Conservation (phyloP, 768 basidiomycete genomes). For the Trametes gibbosa region DNA sequence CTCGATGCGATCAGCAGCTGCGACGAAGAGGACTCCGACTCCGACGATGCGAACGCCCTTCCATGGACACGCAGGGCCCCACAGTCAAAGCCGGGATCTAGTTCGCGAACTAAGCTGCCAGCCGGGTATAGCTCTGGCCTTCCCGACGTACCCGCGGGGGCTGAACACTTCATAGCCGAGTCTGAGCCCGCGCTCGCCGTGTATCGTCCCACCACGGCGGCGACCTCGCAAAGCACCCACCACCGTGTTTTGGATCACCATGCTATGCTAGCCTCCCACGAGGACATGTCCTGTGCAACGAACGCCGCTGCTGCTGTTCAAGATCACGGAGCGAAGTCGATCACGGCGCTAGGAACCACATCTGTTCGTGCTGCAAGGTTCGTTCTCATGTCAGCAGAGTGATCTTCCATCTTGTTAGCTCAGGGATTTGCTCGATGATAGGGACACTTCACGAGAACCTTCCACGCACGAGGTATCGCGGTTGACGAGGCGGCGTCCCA, state of each 20-base stretch:
- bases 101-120: neutral
- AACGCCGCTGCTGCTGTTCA: neutral
- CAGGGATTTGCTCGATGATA: conserved; percentile 1
- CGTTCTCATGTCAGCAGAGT: conserved; percentile 10
- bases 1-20: conserved; percentile 10
- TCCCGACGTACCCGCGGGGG: no score
- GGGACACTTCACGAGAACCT: neutral
- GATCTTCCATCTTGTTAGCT: neutral
- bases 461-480: no score
- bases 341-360: neutral
- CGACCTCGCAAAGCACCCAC: no score
- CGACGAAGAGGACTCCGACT: conserved; percentile 10
- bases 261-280: neutral
- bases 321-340: neutral
- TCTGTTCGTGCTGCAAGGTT: conserved; percentile 10
- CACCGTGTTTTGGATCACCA: no score
- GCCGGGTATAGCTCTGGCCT: neutral
- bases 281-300: neutral
- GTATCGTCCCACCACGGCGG: no score
- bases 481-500: neutral
- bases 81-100: neutral
- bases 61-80: neutral
- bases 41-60: neutral
- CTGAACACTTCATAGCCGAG: no score
- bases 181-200: no score